These are phyloP conservation scores for Populus nigra DNA, from an alignment of 345 rosid genomes.

Conservation along the genomic window DNA sequence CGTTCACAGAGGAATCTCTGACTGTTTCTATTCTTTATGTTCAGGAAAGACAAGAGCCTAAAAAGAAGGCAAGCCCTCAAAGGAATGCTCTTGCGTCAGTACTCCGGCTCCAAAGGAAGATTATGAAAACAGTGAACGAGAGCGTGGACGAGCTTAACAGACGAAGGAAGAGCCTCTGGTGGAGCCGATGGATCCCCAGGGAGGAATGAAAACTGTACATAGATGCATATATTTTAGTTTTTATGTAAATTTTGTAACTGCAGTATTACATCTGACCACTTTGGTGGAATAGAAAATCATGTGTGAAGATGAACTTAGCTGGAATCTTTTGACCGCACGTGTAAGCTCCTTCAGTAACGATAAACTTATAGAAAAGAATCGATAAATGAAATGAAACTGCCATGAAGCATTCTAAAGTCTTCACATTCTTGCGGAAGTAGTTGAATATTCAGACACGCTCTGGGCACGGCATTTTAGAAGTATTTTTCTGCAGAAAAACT, in stretches of 20 bases:
- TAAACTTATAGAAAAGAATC: background rate
- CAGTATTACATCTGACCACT: background rate
- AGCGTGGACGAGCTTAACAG: constrained; percentile 74
- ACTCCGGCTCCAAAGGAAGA: constrained; percentile 74
- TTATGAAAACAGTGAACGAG: constrained; percentile 60
- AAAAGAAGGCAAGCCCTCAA: constrained; percentile 51
- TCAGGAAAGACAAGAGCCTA: constrained; percentile 62
- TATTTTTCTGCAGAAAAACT: background rate
- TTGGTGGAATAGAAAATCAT: constrained; percentile 14
- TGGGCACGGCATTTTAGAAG: background rate
- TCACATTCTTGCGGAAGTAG: background rate
- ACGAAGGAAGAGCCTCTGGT: constrained; percentile 80
- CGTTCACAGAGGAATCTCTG: background rate
- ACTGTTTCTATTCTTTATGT: constrained; percentile 1
- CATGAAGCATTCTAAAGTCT: constrained; percentile 4
- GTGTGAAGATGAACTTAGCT: constrained; percentile 24
- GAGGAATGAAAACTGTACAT: constrained; percentile 58
- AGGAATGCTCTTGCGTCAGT: constrained; percentile 79
- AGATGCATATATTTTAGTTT: background rate
- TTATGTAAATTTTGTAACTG: constrained; percentile 31
- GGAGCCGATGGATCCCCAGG: constrained; percentile 95
- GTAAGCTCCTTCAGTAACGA: constrained; percentile 8
- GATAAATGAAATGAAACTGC: constrained; percentile 17
- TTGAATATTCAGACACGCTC: background rate
- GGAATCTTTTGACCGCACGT: constrained; percentile 32